Evolutionary conservation across 345 rosid genomes (phyloP), one percentile per base, ranked within the genome.

Genomic region (Syzygium jambos): DNA sequence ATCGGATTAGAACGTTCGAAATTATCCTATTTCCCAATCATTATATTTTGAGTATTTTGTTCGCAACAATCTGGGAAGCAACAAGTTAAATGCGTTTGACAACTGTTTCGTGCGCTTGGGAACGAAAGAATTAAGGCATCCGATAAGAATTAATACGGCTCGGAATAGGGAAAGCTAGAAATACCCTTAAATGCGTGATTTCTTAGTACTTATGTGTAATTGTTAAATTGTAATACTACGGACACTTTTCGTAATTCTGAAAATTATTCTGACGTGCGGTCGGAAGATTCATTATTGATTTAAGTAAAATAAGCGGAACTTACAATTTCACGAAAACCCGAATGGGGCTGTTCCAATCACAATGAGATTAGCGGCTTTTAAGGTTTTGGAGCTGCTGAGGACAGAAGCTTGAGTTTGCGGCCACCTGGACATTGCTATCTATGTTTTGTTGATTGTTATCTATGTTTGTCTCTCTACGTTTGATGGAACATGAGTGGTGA

Each of bases 371-470:
- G 55, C 53, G 56, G 0, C 29, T 86, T 82, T 83, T 85, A 87
- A 95, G 98, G 96, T 97, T 86, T 90, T 95, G 92, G 91, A 94
- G 84, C 92, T 94, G 91, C 92, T 41, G 94, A 90, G 98, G 99
- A 7, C 94, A 95, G 85, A 95, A 95, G 92, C 96, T 96, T 61
- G 98, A 95, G 90, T 78, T 91, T 41, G 19, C 90, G 86, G 86
- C 38, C 91, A 95, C 54, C 90, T 96, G 38, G 93, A 95, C 87
- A 92, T 95, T 57, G 99, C 99, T n/a, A n/a, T n/a, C n/a, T n/a
- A 14, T 34, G 14, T 46, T 77, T 10, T 61, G 6, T 52, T 6
- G 85, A 59, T 61, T 27, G 61, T 51, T 53, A 85, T 46, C n/a
- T 78, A 46, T 57, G 13, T 27, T 16, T 22, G 46, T 57, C 51